These are phyloP conservation scores for Globisporangium nunn DNA, from an alignment of 352 stramenopile species.

Conservation along the genomic window DNA sequence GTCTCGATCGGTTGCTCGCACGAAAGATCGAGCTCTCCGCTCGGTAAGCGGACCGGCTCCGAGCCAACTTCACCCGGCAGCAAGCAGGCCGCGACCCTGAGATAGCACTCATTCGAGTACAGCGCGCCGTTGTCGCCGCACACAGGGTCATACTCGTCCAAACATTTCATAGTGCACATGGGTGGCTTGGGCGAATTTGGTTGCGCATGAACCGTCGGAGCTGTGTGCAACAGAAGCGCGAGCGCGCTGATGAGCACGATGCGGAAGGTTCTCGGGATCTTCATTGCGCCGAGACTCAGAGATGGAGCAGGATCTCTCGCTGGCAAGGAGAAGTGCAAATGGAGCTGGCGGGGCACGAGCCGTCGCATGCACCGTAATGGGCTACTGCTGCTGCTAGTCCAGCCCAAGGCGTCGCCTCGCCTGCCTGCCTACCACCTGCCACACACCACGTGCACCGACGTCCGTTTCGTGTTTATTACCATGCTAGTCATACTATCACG, in stretches of 20 bases:
- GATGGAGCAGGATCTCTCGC: not conserved
- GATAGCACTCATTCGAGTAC: conserved; percentile 13
- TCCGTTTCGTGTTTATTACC: too few relatives aligned
- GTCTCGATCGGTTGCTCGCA: not conserved
- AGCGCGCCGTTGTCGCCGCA: conserved; percentile 12
- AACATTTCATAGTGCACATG: not conserved
- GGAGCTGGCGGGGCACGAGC: not conserved
- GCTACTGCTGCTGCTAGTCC: too few relatives aligned
- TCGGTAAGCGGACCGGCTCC: not conserved
- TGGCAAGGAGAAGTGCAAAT: not conserved
- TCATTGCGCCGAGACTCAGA: not conserved
- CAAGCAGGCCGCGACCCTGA: conserved; percentile 5
- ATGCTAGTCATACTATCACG: too few relatives aligned
- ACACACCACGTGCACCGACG: too few relatives aligned
- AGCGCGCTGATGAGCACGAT: not conserved
- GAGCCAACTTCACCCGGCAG: not conserved
- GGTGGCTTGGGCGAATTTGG: not conserved
- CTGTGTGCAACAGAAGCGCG: not conserved
- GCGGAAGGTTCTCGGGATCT: not conserved
- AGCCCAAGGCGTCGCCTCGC: too few relatives aligned
- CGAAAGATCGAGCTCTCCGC: not conserved
- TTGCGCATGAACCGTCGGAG: not conserved
- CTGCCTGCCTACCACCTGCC: too few relatives aligned
- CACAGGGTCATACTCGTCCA: conserved; percentile 4
- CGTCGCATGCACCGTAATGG: too few relatives aligned